Evolutionary conservation across 495 filamentous ascomycete genomes (phyloP).

Genomic region (Pyrenula massariospora): DNA sequence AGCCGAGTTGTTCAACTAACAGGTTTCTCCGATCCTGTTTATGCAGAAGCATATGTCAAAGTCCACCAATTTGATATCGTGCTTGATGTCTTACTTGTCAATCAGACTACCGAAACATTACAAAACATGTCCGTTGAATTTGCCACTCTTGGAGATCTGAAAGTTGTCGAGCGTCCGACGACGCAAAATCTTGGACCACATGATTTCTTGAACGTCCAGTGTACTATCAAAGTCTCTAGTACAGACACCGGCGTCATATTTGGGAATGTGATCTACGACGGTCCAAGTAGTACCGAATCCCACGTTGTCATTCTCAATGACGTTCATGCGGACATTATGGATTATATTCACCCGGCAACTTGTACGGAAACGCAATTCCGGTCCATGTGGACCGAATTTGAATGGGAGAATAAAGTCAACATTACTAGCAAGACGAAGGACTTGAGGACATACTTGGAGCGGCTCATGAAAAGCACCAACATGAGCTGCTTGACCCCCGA

Average conservation of each 20-base stretch:
- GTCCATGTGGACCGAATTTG: constrained; percentile 99
- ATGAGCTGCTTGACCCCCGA: constrained; percentile 98
- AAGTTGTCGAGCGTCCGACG: constrained; percentile 92
- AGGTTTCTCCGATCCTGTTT: constrained; percentile 96
- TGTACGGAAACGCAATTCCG: constrained; percentile 98
- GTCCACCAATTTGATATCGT: constrained; percentile 99
- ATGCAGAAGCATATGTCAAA: constrained; percentile 96
- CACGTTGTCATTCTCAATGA: constrained; percentile 98
- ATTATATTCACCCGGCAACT: constrained; percentile 95
- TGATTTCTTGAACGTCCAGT: constrained; percentile 95
- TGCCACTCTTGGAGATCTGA: constrained; percentile 92
- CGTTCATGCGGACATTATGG: constrained; percentile 99
- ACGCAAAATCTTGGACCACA: constrained; percentile 91
- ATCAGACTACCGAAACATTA: constrained; percentile 92
- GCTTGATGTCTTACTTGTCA: constrained; percentile 91
- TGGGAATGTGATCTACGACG: constrained; percentile 97
- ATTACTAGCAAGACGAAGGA: constrained; percentile 94
- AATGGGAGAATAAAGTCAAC: constrained; percentile 99
- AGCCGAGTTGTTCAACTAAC: constrained; percentile 95
- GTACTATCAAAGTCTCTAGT: constrained; percentile 97
- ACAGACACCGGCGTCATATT: constrained; percentile 99
- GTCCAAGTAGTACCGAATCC: constrained; percentile 85
- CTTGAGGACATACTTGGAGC: constrained; percentile 83
- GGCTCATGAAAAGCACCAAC: constrained; percentile 94
- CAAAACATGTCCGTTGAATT: constrained; percentile 98